Conservation (phyloP, 495 filamentous ascomycete genomes). For the Neurospora sp. region DNA sequence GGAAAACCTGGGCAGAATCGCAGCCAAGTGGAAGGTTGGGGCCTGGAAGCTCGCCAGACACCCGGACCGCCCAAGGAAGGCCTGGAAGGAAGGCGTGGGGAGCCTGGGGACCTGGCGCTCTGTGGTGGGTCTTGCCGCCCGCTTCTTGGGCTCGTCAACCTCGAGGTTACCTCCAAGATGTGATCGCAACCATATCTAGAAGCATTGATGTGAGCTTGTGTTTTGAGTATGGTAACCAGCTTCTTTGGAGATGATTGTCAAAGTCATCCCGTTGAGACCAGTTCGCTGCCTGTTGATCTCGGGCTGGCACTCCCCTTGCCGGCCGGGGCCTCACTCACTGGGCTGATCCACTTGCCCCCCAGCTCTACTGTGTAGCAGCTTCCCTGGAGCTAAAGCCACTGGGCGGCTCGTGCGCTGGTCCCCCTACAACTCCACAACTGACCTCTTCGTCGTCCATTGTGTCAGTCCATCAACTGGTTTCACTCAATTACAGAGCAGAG, state of each 20-base stretch:
- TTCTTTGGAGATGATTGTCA: not conserved
- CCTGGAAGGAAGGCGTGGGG: not conserved
- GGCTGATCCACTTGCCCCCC: not conserved
- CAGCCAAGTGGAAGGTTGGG: not conserved
- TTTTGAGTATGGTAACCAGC: not conserved
- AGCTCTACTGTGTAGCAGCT: not conserved
- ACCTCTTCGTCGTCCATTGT: not conserved
- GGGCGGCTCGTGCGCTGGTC: not conserved
- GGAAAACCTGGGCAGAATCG: not conserved
- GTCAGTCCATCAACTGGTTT: not conserved
- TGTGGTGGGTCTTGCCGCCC: not conserved
- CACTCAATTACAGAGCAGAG: not conserved
- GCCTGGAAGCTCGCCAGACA: not conserved
- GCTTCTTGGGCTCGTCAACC: not conserved
- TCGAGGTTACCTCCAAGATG: not conserved
- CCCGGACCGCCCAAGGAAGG: not conserved
- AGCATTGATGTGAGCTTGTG: not conserved
- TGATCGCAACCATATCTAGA: not conserved
- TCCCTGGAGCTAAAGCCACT: not conserved
- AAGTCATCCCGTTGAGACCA: not conserved
- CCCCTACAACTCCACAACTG: not conserved
- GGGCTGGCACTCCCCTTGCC: not conserved
- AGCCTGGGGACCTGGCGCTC: not conserved
- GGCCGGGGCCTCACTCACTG: not conserved
- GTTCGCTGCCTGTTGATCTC: not conserved